These are phyloP conservation scores for Neopestalotiopsis sp. DNA, from an alignment of 2,329 filamentous ascomycete species.

Conservation along the genomic window DNA sequence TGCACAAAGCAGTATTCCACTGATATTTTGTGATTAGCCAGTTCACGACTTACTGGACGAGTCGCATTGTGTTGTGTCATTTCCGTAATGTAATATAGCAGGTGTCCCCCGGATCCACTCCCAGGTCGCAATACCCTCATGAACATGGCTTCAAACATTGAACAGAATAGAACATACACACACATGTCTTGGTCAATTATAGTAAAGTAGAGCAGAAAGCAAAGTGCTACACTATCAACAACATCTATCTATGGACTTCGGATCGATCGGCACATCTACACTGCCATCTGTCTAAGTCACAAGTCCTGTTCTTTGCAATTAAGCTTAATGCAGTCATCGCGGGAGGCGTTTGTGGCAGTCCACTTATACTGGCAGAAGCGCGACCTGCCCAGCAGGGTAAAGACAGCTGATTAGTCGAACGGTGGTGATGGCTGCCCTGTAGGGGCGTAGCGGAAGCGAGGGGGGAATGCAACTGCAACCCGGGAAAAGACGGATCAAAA, in stretches of 20 bases:
- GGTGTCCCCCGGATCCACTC: not conserved
- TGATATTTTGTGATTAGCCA: not conserved
- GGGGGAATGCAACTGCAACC: constrained; percentile 8
- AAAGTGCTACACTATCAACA: not conserved
- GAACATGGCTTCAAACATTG: not conserved
- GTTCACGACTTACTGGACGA: not conserved
- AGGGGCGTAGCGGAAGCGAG: not conserved
- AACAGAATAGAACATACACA: not conserved
- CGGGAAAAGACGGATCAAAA: not conserved
- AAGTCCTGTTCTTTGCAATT: constrained; percentile 6
- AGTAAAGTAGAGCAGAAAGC: not conserved
- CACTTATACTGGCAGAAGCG: not conserved
- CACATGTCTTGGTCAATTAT: not conserved
- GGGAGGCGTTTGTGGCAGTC: constrained; percentile 9
- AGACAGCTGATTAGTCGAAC: constrained; percentile 1
- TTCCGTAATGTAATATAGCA: not conserved
- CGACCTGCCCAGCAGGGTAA: constrained; percentile 10
- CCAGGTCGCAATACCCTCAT: not conserved
- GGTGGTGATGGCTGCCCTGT: not conserved
- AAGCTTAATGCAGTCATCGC: constrained; percentile 8
- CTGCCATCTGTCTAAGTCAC: constrained; percentile 1
- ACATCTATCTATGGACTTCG: not conserved
- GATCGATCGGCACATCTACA: constrained; percentile 4
- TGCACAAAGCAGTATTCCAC: not conserved
- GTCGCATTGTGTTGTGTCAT: not conserved